Evolutionary conservation across 2,329 filamentous ascomycete genomes (phyloP).

Genomic region (Fusarium udum): DNA sequence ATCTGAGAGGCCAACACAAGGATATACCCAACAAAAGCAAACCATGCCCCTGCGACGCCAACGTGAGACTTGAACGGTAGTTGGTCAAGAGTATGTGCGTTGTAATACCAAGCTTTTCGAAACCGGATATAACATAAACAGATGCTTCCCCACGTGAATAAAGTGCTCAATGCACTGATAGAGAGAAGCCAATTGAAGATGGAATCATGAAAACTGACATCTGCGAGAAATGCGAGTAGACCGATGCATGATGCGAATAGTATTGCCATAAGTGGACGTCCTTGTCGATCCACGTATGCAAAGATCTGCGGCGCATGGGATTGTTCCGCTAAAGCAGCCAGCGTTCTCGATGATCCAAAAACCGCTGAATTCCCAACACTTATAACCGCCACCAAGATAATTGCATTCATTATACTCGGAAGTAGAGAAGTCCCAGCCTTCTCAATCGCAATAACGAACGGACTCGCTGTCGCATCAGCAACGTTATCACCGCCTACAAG

Average conservation of each 20-base stretch:
- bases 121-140: slow-evolving; percentile 92
- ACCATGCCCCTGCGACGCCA: slow-evolving; percentile 80
- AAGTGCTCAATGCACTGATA: slow-evolving; percentile 74
- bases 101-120: slow-evolving; percentile 76
- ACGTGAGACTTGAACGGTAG: slow-evolving; percentile 83
- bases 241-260: slow-evolving; percentile 72
- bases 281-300: slow-evolving; percentile 82
- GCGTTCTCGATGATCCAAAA: slow-evolving; percentile 88
- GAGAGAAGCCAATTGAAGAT: slow-evolving; percentile 85
- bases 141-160: slow-evolving; percentile 86
- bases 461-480: slow-evolving; percentile 78
- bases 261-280: slow-evolving; percentile 83
- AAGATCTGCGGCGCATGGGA: slow-evolving; percentile 81
- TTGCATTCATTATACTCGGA: slow-evolving; percentile 91
- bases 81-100: slow-evolving; percentile 75
- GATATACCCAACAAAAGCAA: slow-evolving; percentile 80
- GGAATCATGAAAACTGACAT: slow-evolving; percentile 64
- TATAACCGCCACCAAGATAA: slow-evolving; percentile 89
- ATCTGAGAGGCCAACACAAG: slow-evolving; percentile 85
- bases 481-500: slow-evolving; percentile 66
- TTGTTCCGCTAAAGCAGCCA: slow-evolving; percentile 89
- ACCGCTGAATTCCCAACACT: slow-evolving; percentile 93
- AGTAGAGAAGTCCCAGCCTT: slow-evolving; percentile 83
- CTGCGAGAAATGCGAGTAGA: slow-evolving; percentile 80
- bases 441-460: slow-evolving; percentile 91